Evolutionary conservation across 2,329 filamentous ascomycete genomes (phyloP).

Genomic region (Nemania abortiva): DNA sequence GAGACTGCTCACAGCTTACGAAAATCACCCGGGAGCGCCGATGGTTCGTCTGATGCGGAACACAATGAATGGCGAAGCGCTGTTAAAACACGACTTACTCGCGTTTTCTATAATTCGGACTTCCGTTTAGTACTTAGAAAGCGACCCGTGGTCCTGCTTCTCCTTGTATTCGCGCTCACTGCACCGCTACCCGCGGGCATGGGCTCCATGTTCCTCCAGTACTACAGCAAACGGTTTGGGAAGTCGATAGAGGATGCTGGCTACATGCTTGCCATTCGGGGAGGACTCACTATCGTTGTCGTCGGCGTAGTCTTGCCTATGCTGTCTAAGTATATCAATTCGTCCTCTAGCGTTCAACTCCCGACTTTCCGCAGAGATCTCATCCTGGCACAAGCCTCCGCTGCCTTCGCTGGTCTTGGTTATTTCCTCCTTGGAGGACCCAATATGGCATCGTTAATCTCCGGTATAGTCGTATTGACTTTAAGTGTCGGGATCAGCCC

Average conservation of each 20-base stretch:
- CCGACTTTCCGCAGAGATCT: conserved; percentile 45
- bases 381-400: conserved; percentile 45
- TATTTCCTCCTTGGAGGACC: conserved; percentile 41
- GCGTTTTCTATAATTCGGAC: conserved; percentile 21
- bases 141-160: conserved; percentile 26
- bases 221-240: conserved; percentile 47
- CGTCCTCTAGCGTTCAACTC: conserved; percentile 18
- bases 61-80: conserved; percentile 3
- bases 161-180: conserved; percentile 30
- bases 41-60: neutral
- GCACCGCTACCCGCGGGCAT: conserved; percentile 28
- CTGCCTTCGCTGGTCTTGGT: conserved; percentile 40
- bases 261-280: conserved; percentile 44
- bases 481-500: conserved; percentile 41
- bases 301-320: conserved; percentile 39
- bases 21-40: neutral
- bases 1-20: conserved; percentile 32
- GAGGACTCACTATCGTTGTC: conserved; percentile 42
- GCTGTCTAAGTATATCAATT: conserved; percentile 33
- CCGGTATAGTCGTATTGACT: conserved; percentile 43
- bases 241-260: conserved; percentile 44
- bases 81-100: conserved; percentile 14
- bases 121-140: conserved; percentile 25
- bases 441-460: conserved; percentile 38
- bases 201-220: conserved; percentile 41